A percentile compares a stretch with the other conserved stretches of the same genome.
Evolutionary conservation across 2,329 filamentous ascomycete species (phyloP).

Genomic region (Aspergillus brunneoviolaceus): DNA sequence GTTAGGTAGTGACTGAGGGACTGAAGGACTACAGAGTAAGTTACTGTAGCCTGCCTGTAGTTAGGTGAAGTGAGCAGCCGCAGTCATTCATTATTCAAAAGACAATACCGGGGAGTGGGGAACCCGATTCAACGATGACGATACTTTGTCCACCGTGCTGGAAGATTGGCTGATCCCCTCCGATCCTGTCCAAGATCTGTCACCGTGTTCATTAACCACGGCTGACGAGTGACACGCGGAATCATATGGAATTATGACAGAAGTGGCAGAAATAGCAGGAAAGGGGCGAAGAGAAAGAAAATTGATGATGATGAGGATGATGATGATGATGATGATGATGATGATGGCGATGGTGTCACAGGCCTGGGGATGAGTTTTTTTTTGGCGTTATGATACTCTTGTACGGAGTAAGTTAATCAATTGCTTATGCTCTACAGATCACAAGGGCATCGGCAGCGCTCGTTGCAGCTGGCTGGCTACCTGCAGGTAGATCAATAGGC

Average conservation of each 20-base stretch:
- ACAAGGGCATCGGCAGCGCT: neutral
- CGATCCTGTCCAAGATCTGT: neutral
- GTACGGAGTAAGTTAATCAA: too few relatives aligned
- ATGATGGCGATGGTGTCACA: conserved; percentile 1
- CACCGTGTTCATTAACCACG: neutral
- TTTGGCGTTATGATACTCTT: neutral
- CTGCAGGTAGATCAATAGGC: neutral
- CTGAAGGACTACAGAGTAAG: neutral
- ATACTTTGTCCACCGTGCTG: neutral
- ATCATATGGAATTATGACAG: neutral
- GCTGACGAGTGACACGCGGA: neutral
- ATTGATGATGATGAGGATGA: neutral
- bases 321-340: too few relatives aligned
- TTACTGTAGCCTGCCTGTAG: neutral
- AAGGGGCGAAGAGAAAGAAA: neutral
- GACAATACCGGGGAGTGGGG: neutral
- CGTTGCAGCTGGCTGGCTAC: neutral
- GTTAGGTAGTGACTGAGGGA: neutral
- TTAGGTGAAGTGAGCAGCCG: neutral
- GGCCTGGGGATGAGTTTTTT: conserved; percentile 7
- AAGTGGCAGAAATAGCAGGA: neutral
- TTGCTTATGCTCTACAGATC: neutral
- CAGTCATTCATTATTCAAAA: neutral
- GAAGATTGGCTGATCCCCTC: neutral
- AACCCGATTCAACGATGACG: conserved; percentile 9